phyloP scores from a whole-genome alignment of 192 early-diverging fungal species.

The Rhizophagus prolifer region DNA sequence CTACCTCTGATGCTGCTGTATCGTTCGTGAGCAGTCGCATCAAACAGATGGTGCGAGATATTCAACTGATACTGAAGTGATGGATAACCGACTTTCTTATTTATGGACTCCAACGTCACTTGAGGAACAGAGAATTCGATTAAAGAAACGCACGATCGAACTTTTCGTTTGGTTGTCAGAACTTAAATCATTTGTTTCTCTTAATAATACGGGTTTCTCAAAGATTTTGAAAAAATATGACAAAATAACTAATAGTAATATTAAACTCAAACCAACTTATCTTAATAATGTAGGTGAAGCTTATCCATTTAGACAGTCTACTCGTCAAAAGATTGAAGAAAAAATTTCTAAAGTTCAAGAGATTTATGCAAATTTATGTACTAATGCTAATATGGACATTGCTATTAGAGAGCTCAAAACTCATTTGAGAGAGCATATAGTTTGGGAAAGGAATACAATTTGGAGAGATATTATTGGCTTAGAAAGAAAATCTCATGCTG shows the following conservation, averaged over 20 bases:
- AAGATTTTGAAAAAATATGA: constrained; percentile 98
- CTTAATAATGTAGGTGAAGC: constrained; percentile 58
- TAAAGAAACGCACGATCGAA: constrained; percentile 58
- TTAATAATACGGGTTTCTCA: constrained; percentile 90
- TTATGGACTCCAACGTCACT: constrained; percentile 40
- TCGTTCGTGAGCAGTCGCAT: constrained; percentile 2
- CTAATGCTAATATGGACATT: constrained; percentile 57
- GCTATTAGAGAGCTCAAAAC: constrained; percentile 75
- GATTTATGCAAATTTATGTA: constrained; percentile 67
- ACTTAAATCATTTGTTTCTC: constrained; percentile 81
- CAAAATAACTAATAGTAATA: constrained; percentile 79
- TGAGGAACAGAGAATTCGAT: constrained; percentile 39
- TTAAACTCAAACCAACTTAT: constrained; percentile 77
- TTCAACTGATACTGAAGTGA: neutral
- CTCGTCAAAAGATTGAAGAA: constrained; percentile 62
- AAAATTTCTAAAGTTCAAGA: constrained; percentile 59
- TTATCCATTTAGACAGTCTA: constrained; percentile 67
- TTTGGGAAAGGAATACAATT: constrained; percentile 96
- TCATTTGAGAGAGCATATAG: constrained; percentile 85
- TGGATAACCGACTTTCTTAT: constrained; percentile 34
- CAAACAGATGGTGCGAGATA: neutral
- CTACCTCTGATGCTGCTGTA: neutral
- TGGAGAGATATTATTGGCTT: constrained; percentile 97
- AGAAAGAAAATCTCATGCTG: constrained; percentile 76
- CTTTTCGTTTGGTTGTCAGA: constrained; percentile 84